Percentiles rank a stretch among this genome's conserved stretches.
phyloP scores from a whole-genome alignment of 768 basidiomycete species.

The Holtermannia corniformis region DNA sequence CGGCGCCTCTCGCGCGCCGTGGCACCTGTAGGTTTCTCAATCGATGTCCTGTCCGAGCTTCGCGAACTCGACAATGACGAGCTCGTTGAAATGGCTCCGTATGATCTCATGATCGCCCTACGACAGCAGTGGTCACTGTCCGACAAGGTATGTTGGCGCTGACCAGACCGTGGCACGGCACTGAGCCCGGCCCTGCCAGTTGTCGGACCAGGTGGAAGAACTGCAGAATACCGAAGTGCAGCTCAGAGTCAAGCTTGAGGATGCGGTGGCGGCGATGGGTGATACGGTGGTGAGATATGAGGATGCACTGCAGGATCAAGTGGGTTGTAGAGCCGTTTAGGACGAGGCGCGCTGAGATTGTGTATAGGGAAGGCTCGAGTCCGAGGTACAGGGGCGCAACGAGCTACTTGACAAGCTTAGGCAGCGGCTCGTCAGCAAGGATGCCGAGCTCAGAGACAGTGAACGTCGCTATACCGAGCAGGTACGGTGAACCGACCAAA shows the following conservation, averaged over 20 bases:
- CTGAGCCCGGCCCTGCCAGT: no score
- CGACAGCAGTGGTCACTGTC: no score
- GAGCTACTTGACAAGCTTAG: conserved; percentile 22
- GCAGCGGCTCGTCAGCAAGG: conserved; percentile 17
- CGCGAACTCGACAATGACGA: no score
- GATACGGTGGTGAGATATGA: conserved; percentile 11
- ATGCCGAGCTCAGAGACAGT: conserved; percentile 18
- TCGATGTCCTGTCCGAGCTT: no score
- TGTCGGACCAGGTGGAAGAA: conserved; percentile 3
- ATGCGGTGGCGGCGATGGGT: conserved; percentile 6
- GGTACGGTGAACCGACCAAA: conserved; percentile 11
- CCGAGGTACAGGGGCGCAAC: conserved; percentile 24
- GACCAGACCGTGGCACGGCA: no score
- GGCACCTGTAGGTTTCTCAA: no score
- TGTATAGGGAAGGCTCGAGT: conserved; percentile 25
- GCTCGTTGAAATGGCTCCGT: no score
- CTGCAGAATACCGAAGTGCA: conserved; percentile 1
- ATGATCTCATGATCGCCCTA: no score
- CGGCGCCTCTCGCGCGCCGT: no score
- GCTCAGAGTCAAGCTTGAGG: conserved; percentile 8
- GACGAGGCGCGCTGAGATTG: neutral
- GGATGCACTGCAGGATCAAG: conserved; percentile 25
- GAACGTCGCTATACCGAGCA: conserved; percentile 30
- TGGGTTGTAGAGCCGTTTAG: conserved; percentile 2
- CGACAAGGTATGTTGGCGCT: no score